Percentiles rank a stretch among this genome's conserved stretches.
Conservation (phyloP, 345 rosid genomes). For the Noccaea caerulescens region DNA sequence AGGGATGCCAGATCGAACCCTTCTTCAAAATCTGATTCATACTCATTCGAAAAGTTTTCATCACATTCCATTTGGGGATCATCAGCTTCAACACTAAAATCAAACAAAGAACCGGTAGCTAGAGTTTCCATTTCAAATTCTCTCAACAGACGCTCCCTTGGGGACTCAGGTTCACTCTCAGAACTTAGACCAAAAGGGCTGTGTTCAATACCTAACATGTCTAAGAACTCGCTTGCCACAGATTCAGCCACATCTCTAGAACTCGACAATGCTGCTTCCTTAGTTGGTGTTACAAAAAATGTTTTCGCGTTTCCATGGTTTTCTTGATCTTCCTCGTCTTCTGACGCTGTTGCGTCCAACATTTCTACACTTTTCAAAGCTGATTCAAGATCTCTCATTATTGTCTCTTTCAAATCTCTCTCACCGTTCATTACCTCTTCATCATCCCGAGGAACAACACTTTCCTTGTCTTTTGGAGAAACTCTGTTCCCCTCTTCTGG, state of each 20-base stretch:
- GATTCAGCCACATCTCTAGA: slow-evolving; percentile 41
- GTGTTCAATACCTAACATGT: slow-evolving; percentile 79
- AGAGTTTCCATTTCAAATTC: slow-evolving; percentile 83
- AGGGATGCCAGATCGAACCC: slow-evolving; percentile 52
- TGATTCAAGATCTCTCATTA: slow-evolving; percentile 79
- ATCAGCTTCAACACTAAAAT: slow-evolving; percentile 47
- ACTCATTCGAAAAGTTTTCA: slow-evolving; percentile 40
- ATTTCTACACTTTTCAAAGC: slow-evolving; percentile 63
- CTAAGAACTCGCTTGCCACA: slow-evolving; percentile 52
- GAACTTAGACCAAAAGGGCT: slow-evolving; percentile 72
- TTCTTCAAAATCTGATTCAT: slow-evolving; percentile 41
- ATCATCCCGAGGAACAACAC: slow-evolving; percentile 30
- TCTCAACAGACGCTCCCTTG: slow-evolving; percentile 85
- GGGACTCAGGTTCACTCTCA: slow-evolving; percentile 93
- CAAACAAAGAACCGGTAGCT: slow-evolving; percentile 68
- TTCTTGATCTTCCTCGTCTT: slow-evolving; percentile 62
- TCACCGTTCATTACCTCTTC: slow-evolving; percentile 45
- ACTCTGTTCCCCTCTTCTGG: slow-evolving; percentile 47
- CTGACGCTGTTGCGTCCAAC: slow-evolving; percentile 58
- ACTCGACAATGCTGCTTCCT: slow-evolving; percentile 52
- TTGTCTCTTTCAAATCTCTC: slow-evolving; percentile 59
- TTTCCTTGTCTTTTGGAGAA: slow-evolving; percentile 41
- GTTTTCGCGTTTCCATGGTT: slow-evolving; percentile 42
- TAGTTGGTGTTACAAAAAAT: slow-evolving; percentile 41
- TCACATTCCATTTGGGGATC: slow-evolving; percentile 52